Conservation (phyloP, 352 stramenopile species). For the Albugo laibachii region DNA sequence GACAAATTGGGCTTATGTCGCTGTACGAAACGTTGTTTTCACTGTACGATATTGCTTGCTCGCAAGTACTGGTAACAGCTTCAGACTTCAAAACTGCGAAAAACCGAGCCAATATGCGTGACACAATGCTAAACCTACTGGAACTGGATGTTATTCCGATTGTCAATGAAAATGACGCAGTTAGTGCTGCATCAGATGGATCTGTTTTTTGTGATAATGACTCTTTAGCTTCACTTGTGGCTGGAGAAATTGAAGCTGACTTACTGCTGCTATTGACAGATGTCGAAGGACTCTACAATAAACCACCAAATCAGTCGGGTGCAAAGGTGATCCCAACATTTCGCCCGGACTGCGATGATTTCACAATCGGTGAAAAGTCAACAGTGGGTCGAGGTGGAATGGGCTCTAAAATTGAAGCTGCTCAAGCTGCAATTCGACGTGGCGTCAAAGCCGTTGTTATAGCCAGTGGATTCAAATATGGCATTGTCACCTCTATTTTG, state of each 20-base stretch:
- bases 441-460: conserved; percentile 88
- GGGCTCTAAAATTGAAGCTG: conserved; percentile 86
- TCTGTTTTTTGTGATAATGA: conserved; percentile 95
- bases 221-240: conserved; percentile 75
- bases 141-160: conserved; percentile 94
- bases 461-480: conserved; percentile 84
- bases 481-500: conserved; percentile 80
- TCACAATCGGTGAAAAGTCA: conserved; percentile 68
- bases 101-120: conserved; percentile 65
- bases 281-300: conserved; percentile 92
- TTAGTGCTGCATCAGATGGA: conserved; percentile 62
- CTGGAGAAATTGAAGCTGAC: conserved; percentile 82
- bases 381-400: conserved; percentile 85
- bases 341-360: conserved; percentile 24
- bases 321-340: conserved; percentile 69
- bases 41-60: conserved; percentile 87
- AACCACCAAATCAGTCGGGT: conserved; percentile 46
- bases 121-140: conserved; percentile 84
- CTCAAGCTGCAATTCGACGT: conserved; percentile 68
- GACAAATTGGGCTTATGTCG: conserved; percentile 96
- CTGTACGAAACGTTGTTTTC: conserved; percentile 94
- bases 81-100: conserved; percentile 71
- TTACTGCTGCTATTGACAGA: conserved; percentile 93
- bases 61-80: conserved; percentile 76
- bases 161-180: conserved; percentile 98